Percentiles rank a stretch among this genome's conserved stretches.
phyloP scores from a whole-genome alignment of 2,329 filamentous ascomycete genomes.

The Fusarium brevicatenulatum region DNA sequence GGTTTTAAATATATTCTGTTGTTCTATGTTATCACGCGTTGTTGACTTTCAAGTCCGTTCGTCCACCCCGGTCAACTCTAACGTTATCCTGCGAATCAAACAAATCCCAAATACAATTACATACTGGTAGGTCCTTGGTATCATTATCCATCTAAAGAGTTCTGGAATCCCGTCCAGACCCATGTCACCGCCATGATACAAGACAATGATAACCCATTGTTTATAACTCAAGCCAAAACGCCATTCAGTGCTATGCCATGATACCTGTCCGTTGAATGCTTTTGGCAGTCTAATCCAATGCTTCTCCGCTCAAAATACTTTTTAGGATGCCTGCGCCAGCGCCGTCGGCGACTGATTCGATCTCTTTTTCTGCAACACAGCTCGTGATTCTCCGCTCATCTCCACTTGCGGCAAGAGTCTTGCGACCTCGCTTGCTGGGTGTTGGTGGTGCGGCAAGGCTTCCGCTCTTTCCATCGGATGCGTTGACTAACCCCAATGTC shows the following conservation, averaged over 20 bases:
- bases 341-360: slow-evolving; percentile 75
- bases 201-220: slow-evolving; percentile 12
- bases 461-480: slow-evolving; percentile 74
- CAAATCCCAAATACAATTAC: slow-evolving; percentile 24
- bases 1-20: slow-evolving; percentile 1
- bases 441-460: slow-evolving; percentile 73
- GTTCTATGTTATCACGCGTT: slow-evolving; percentile 9
- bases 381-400: slow-evolving; percentile 85
- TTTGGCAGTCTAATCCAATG: slow-evolving; percentile 58
- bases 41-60: neutral
- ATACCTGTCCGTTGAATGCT: slow-evolving; percentile 9
- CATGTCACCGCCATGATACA: slow-evolving; percentile 27
- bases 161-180: slow-evolving; percentile 13
- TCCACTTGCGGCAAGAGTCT: slow-evolving; percentile 61
- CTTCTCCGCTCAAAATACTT: slow-evolving; percentile 70
- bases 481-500: slow-evolving; percentile 82
- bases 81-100: neutral
- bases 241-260: slow-evolving; percentile 37
- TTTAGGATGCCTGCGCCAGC: slow-evolving; percentile 69
- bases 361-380: slow-evolving; percentile 82
- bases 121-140: slow-evolving; percentile 13
- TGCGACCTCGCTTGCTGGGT: slow-evolving; percentile 75
- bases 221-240: slow-evolving; percentile 25
- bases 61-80: neutral
- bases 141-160: slow-evolving; percentile 25